These are phyloP conservation scores for Camelina sativa DNA, from an alignment of 345 rosid genomes.

Conservation along the genomic window DNA sequence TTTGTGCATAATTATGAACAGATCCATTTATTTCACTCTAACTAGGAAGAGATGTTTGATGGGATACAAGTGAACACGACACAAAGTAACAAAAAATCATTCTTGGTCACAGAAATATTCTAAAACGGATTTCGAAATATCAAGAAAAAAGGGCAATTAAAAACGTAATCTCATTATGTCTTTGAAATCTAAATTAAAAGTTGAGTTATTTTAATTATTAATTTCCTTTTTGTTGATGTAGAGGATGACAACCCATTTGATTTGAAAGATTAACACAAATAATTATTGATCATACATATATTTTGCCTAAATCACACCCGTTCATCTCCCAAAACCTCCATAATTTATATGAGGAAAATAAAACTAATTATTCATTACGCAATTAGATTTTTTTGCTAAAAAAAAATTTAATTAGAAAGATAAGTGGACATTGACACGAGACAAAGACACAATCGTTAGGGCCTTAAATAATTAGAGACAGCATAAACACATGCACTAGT, in stretches of 20 bases:
- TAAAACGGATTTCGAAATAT: constrained; percentile 19
- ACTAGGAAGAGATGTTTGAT: constrained; percentile 45
- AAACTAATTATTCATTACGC: constrained; percentile 30
- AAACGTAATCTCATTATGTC: constrained; percentile 43
- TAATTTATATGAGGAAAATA: constrained; percentile 19
- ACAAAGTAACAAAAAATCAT: constrained; percentile 31
- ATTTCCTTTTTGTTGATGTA: constrained; percentile 30
- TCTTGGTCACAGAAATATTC: constrained; percentile 22
- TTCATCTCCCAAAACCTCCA: constrained; percentile 26
- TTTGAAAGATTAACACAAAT: constrained; percentile 37
- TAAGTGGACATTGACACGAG: constrained; percentile 43
- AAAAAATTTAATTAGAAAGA: constrained; percentile 32
- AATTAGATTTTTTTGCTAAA: neutral
- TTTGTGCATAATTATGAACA: constrained; percentile 39
- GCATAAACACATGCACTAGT: constrained; percentile 47
- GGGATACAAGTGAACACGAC: constrained; percentile 45
- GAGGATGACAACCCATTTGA: constrained; percentile 42
- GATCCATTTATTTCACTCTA: constrained; percentile 32
- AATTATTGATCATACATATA: constrained; percentile 19
- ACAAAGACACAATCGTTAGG: constrained; percentile 41
- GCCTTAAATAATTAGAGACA: constrained; percentile 43
- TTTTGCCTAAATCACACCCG: constrained; percentile 26
- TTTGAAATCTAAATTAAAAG: constrained; percentile 43
- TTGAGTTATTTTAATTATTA: constrained; percentile 32
- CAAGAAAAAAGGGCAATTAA: constrained; percentile 11